phyloP scores from a whole-genome alignment of 208 protist genomes.

The Trypanosoma melophagium region DNA sequence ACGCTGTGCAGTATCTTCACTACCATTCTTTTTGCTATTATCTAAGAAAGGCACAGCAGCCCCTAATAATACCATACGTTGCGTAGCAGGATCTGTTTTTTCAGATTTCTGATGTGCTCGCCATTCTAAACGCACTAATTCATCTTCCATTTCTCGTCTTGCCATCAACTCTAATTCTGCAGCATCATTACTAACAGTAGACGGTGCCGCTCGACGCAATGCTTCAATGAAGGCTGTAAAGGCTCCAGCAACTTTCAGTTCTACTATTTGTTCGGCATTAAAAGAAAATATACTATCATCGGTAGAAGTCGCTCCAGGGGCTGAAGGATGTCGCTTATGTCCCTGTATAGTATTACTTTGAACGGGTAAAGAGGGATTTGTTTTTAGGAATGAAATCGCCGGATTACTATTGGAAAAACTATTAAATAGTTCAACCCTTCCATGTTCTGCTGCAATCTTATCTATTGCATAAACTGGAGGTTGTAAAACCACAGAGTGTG shows the following conservation, averaged over 20 bases:
- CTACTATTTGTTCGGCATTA: conserved; percentile 38
- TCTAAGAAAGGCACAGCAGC: conserved; percentile 66
- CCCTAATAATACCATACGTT: conserved; percentile 68
- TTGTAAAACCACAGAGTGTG: conserved; percentile 19
- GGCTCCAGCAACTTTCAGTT: conserved; percentile 35
- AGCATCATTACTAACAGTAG: background rate
- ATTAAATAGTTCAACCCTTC: conserved; percentile 17
- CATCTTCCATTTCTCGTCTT: conserved; percentile 42
- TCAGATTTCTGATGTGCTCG: conserved; percentile 63
- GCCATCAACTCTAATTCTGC: conserved; percentile 13
- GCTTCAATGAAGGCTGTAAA: conserved; percentile 27
- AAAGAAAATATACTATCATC: conserved; percentile 77
- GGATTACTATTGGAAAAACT: conserved; percentile 20
- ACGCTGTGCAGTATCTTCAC: conserved; percentile 5
- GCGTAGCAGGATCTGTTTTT: conserved; percentile 59
- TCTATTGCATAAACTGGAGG: conserved; percentile 25
- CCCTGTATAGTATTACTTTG: conserved; percentile 21
- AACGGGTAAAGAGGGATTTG: background rate
- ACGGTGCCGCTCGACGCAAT: background rate
- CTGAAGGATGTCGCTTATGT: conserved; percentile 7
- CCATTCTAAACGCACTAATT: conserved; percentile 74
- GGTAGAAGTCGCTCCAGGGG: conserved; percentile 16
- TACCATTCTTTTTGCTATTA: conserved; percentile 6
- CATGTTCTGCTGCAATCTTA: conserved; percentile 21
- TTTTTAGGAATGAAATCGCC: conserved; percentile 19